These are phyloP conservation scores for Ambispora gerdemannii DNA, from an alignment of 192 early-diverging fungal species.

Conservation along the genomic window DNA sequence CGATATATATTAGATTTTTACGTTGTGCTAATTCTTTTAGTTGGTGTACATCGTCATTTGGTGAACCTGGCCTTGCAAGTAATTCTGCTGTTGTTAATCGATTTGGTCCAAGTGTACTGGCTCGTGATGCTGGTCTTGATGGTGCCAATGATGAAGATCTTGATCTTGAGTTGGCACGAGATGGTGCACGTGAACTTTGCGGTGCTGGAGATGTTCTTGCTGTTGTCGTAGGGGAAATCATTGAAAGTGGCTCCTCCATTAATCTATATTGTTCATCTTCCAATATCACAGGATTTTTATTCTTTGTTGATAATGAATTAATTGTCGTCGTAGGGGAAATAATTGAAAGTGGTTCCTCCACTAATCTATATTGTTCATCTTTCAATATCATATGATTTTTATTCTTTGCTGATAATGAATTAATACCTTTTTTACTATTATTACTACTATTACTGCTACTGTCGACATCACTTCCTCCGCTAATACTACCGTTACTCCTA, in stretches of 20 bases:
- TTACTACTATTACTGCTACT: no score
- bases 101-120: not conserved
- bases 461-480: no score
- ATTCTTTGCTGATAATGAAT: not conserved
- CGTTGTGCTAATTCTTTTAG: slow-evolving; percentile 1
- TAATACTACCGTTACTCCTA: no score
- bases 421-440: no score
- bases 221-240: not conserved
- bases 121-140: not conserved
- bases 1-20: slow-evolving; percentile 9
- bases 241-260: not conserved
- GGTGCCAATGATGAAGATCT: no score
- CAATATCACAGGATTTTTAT: no score
- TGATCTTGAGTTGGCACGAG: not conserved
- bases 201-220: not conserved
- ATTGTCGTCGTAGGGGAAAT: not conserved
- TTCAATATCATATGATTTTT: no score
- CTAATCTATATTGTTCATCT: not conserved
- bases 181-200: not conserved
- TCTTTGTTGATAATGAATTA: not conserved
- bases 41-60: not conserved
- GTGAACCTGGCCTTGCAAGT: not conserved
- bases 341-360: not conserved
- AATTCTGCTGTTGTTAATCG: not conserved
- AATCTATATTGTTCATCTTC: not conserved